Percentiles rank a stretch among this genome's conserved stretches.
Evolutionary conservation across 371 early-diverging fungal genomes (phyloP).

Genomic region (Syncephalis plumigaleata): DNA sequence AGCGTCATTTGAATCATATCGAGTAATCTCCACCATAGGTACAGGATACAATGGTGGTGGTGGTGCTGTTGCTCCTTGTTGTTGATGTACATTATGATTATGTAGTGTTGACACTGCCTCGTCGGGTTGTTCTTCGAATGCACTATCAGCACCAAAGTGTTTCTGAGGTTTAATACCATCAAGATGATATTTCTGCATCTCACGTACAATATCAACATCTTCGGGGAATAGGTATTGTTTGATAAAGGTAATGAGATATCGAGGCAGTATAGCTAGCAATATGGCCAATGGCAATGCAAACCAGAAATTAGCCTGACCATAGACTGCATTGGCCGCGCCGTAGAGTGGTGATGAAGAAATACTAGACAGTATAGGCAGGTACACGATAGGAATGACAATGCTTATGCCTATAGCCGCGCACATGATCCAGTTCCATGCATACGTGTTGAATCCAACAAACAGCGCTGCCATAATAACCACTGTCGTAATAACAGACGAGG

Average conservation of each 20-base stretch:
- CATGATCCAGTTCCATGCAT: constrained; percentile 58
- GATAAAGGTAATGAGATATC: constrained; percentile 35
- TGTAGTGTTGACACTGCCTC: too few relatives aligned
- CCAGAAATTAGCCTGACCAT: constrained; percentile 51
- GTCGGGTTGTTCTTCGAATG: too few relatives aligned
- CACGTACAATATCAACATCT: constrained; percentile 50
- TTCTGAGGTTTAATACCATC: too few relatives aligned
- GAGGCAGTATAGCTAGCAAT: constrained; percentile 38
- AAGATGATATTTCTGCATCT: constrained; percentile 16
- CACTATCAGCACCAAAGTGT: too few relatives aligned
- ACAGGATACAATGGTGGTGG: too few relatives aligned
- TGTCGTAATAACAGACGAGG: constrained; percentile 36
- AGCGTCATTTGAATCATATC: too few relatives aligned
- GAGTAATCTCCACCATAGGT: too few relatives aligned
- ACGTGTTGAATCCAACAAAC: constrained; percentile 51
- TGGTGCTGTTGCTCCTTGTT: too few relatives aligned
- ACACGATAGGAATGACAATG: constrained; percentile 21
- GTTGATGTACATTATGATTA: too few relatives aligned
- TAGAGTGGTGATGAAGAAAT: constrained; percentile 39
- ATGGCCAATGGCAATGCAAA: constrained; percentile 32
- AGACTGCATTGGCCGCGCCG: constrained; percentile 35
- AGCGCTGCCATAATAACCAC: constrained; percentile 51
- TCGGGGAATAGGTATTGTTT: constrained; percentile 43
- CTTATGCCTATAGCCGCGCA: constrained; percentile 13
- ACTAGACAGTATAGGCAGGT: constrained; percentile 29